These are phyloP conservation scores for Viola pubescens DNA, from an alignment of 441 rosid genomes.

Conservation along the genomic window DNA sequence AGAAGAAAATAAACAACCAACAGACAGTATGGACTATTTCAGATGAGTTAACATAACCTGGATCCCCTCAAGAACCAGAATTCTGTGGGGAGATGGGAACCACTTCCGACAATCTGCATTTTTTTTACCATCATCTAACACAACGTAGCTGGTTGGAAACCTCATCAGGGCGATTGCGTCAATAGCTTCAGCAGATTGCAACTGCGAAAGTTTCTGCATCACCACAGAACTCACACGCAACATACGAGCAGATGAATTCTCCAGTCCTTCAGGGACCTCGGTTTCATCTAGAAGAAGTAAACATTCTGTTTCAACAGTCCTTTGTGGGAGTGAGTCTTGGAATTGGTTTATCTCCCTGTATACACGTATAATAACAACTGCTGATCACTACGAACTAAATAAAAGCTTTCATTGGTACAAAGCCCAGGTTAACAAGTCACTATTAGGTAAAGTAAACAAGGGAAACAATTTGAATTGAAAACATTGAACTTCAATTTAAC, in stretches of 20 bases:
- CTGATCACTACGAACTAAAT: not conserved
- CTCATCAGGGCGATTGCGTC: constrained; percentile 80
- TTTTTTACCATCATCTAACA: constrained; percentile 22
- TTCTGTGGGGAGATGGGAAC: constrained; percentile 56
- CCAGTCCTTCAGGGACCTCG: constrained; percentile 46
- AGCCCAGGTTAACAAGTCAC: not conserved
- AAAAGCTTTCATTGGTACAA: not conserved
- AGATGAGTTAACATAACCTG: constrained; percentile 41
- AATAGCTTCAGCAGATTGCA: constrained; percentile 66
- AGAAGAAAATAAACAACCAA: not conserved
- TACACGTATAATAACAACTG: constrained; percentile 2
- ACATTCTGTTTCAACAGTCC: constrained; percentile 42
- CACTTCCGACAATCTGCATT: constrained; percentile 36
- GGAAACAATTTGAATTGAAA: not conserved
- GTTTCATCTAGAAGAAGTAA: constrained; percentile 54
- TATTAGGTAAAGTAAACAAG: not conserved
- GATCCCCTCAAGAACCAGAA: constrained; percentile 78
- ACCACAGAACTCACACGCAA: constrained; percentile 54
- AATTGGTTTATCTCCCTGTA: constrained; percentile 64
- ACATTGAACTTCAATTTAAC: too few relatives aligned
- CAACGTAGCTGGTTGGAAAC: constrained; percentile 52
- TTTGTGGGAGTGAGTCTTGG: constrained; percentile 34
- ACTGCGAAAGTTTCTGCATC: constrained; percentile 77
- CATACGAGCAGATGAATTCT: constrained; percentile 23
- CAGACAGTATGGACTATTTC: not conserved